Conservation (phyloP, 1,284 basidiomycete species). For the Leccinum pachyderme region DNA sequence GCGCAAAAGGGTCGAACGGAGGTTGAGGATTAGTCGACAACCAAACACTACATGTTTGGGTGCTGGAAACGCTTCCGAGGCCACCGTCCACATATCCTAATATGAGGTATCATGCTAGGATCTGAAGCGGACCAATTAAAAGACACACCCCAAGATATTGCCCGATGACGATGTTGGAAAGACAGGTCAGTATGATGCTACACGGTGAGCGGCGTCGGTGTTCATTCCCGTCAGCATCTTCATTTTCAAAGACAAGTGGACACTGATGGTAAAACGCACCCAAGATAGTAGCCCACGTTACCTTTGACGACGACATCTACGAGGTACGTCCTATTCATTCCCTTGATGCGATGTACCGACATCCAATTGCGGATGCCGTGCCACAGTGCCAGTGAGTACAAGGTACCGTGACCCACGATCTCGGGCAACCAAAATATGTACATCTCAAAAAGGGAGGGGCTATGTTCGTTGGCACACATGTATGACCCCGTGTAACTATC, state of each 20-base stretch:
- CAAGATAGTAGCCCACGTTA: conserved; percentile 15
- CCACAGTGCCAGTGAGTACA: conserved; percentile 17
- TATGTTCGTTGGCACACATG: conserved; percentile 14
- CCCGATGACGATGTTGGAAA: conserved; percentile 3
- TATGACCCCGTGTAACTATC: conserved; percentile 10
- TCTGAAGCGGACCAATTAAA: neutral
- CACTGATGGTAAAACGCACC: too few species aligned
- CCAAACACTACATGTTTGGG: neutral
- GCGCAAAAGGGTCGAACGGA: conserved; percentile 2
- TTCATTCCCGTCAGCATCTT: too few species aligned
- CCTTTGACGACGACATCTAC: conserved; percentile 11
- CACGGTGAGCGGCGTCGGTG: too few species aligned
- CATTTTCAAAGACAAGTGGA: too few species aligned
- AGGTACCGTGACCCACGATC: conserved; percentile 7
- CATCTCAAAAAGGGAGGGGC: conserved; percentile 7
- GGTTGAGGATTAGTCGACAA: conserved; percentile 8
- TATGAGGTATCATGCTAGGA: neutral
- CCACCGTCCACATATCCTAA: conserved; percentile 2
- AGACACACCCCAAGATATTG: conserved; percentile 4
- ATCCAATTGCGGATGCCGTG: conserved; percentile 9
- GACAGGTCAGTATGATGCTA: conserved; percentile 9
- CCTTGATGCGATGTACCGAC: neutral
- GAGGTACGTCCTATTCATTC: conserved; percentile 4
- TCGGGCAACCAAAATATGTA: conserved; percentile 21
- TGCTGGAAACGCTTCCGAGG: neutral